These are phyloP conservation scores for Trapa incisa DNA, from an alignment of 345 rosid genomes.

Conservation along the genomic window DNA sequence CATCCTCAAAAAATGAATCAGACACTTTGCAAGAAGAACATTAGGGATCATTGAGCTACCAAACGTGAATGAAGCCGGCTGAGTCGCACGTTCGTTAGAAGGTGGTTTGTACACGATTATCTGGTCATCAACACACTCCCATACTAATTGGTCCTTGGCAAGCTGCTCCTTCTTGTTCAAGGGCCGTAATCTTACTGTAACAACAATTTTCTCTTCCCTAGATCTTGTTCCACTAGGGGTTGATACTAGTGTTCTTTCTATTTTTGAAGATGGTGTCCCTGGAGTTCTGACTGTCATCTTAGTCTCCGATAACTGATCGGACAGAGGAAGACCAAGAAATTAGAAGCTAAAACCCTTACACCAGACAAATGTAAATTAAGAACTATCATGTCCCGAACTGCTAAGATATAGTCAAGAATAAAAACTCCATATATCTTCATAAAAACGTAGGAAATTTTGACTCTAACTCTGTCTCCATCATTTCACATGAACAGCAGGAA, in stretches of 20 bases:
- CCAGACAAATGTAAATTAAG: not conserved
- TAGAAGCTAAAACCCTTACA: not conserved
- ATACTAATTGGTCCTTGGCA: slow-evolving; percentile 82
- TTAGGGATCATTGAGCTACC: slow-evolving; percentile 30
- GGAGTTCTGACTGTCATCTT: slow-evolving; percentile 52
- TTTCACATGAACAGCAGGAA: too few species aligned
- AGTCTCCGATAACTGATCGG: not conserved
- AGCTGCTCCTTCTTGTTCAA: slow-evolving; percentile 71
- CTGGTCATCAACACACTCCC: slow-evolving; percentile 89
- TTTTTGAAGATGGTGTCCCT: slow-evolving; percentile 72
- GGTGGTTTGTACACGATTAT: slow-evolving; percentile 64
- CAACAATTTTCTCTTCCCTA: slow-evolving; percentile 93
- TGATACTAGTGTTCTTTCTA: slow-evolving; percentile 57
- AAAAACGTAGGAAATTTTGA: too few species aligned
- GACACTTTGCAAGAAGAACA: not conserved
- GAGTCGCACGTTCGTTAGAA: slow-evolving; percentile 66
- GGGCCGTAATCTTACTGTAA: slow-evolving; percentile 88
- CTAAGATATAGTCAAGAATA: not conserved
- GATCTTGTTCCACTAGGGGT: slow-evolving; percentile 67
- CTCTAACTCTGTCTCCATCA: too few species aligned
- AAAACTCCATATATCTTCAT: not conserved
- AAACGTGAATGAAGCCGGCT: slow-evolving; percentile 64
- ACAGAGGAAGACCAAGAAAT: not conserved
- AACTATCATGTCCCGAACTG: not conserved
- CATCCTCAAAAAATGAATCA: not conserved